Percentiles rank a stretch among this genome's conserved stretches.
These are phyloP conservation scores for Tulasnella sp. DNA, from an alignment of 768 basidiomycete genomes.

Conservation along the genomic window DNA sequence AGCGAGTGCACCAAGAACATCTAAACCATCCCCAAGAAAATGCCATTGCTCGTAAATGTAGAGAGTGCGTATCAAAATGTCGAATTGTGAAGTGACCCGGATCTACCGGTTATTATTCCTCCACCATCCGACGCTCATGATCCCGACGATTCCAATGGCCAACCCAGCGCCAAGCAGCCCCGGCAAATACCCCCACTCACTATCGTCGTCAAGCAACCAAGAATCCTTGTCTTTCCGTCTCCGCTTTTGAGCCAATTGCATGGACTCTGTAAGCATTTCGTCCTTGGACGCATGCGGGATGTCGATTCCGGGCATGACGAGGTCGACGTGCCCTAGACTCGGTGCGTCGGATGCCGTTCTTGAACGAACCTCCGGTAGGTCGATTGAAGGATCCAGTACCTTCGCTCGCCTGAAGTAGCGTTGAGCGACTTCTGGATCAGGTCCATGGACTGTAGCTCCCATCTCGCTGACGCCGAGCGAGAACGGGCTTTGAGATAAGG, in stretches of 20 bases:
- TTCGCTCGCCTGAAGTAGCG: conserved; percentile 9
- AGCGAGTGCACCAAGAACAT: background rate
- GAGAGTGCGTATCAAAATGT: background rate
- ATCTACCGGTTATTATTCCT: conserved; percentile 11
- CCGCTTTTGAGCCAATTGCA: background rate
- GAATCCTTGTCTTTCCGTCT: background rate
- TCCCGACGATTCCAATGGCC: conserved; percentile 7
- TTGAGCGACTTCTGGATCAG: background rate
- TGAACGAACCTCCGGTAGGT: background rate
- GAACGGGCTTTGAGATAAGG: conserved; percentile 3
- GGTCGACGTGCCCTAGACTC: background rate
- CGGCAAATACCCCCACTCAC: conserved; percentile 6
- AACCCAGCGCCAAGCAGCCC: conserved; percentile 5
- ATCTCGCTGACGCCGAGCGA: background rate
- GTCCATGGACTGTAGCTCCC: background rate
- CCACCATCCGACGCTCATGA: conserved; percentile 13
- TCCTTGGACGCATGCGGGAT: background rate
- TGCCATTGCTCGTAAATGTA: background rate
- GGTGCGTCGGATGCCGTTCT: background rate
- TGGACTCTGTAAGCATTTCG: background rate
- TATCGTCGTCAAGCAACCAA: background rate
- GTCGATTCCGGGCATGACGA: conserved; percentile 9
- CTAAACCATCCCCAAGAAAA: background rate
- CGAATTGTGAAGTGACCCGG: background rate
- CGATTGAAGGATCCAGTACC: conserved; percentile 3